Evolutionary conservation across 768 basidiomycete genomes (phyloP).

Genomic region (Pholiota molesta): DNA sequence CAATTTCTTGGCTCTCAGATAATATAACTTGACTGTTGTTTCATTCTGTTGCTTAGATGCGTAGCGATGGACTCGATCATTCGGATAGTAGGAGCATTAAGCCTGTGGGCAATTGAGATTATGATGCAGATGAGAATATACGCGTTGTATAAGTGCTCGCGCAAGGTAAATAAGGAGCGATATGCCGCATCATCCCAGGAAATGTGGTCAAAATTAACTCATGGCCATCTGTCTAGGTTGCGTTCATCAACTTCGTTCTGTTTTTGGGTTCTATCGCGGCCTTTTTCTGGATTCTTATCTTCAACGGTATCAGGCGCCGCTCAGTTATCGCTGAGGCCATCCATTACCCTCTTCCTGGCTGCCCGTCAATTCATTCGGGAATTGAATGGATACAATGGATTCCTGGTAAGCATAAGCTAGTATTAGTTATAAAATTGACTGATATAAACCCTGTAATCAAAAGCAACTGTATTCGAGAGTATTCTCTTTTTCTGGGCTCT

Average conservation of each 20-base stretch:
- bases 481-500: conserved; percentile 42
- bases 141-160: conserved; percentile 41
- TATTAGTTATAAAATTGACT: background rate
- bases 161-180: conserved; percentile 24
- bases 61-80: conserved; percentile 46
- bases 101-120: conserved; percentile 52
- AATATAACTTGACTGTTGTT: background rate
- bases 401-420: conserved; percentile 30
- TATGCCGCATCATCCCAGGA: background rate
- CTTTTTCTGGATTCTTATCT: conserved; percentile 41
- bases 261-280: conserved; percentile 41
- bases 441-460: background rate
- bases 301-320: conserved; percentile 35
- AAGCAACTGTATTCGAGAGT: conserved; percentile 43
- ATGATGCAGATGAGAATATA: conserved; percentile 50
- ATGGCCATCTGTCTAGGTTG: conserved; percentile 29
- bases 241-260: conserved; percentile 37
- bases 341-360: conserved; percentile 41
- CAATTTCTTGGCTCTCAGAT: background rate
- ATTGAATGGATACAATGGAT: conserved; percentile 48
- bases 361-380: conserved; percentile 40
- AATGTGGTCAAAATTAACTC: background rate
- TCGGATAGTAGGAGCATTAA: conserved; percentile 43
- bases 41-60: conserved; percentile 32
- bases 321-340: conserved; percentile 38